phyloP scores from a whole-genome alignment of 805 yeast species.

The Myxozyma udenii region DNA sequence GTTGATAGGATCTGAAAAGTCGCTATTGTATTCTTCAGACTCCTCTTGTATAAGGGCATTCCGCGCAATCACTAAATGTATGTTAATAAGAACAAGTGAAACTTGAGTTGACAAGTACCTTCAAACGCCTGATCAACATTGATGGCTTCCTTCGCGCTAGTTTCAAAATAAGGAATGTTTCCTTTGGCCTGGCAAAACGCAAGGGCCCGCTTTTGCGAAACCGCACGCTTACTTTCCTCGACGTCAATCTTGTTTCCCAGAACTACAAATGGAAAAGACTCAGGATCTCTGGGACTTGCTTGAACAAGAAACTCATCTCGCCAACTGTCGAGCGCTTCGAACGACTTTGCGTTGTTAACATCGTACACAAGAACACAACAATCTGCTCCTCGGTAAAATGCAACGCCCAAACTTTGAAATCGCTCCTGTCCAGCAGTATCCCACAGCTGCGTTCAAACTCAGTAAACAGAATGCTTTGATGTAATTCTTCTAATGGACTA shows the following conservation, averaged over 20 bases:
- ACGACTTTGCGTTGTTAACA: constrained; percentile 90
- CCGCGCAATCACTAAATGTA: constrained; percentile 64
- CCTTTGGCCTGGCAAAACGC: constrained; percentile 62
- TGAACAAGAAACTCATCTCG: constrained; percentile 92
- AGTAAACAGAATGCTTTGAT: constrained; percentile 34
- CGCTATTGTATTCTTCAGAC: constrained; percentile 85
- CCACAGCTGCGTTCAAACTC: constrained; percentile 57
- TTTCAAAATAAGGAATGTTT: constrained; percentile 88
- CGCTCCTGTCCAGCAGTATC: constrained; percentile 99
- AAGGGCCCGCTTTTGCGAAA: constrained; percentile 57
- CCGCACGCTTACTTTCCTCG: constrained; percentile 82
- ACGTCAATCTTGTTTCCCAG: constrained; percentile 94
- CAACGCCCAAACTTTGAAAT: constrained; percentile 94
- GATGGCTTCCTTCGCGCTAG: constrained; percentile 95
- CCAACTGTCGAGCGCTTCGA: constrained; percentile 87
- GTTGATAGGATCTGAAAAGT: constrained; percentile 93
- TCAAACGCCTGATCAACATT: constrained; percentile 95
- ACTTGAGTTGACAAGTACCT: constrained; percentile 7
- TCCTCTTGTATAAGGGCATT: constrained; percentile 95
- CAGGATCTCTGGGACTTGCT: constrained; percentile 90
- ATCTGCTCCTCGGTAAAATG: constrained; percentile 96
- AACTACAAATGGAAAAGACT: constrained; percentile 91
- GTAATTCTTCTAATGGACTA: neutral
- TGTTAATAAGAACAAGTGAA: neutral
- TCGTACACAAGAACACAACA: constrained; percentile 96